Percentiles rank a stretch among this genome's conserved stretches.
These are phyloP conservation scores for Carex littledalei DNA, from an alignment of 176 grass and related monocot species.

Conservation along the genomic window DNA sequence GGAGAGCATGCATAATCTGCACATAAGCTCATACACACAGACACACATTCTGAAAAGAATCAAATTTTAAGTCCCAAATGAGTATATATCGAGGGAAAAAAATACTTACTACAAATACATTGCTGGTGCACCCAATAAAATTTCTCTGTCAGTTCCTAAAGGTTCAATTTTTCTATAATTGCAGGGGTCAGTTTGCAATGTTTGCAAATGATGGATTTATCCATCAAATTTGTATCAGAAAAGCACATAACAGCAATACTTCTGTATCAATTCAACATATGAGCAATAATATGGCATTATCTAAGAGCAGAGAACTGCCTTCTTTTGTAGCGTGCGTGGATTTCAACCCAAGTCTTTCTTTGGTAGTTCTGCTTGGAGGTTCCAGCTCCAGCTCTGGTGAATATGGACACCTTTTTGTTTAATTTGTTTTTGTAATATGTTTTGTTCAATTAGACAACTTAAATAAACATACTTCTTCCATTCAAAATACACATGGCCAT, in stretches of 20 bases:
- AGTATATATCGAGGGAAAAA: not conserved
- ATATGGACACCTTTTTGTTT: constrained; percentile 24
- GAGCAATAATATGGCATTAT: constrained; percentile 33
- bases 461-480: not conserved
- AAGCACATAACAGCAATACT: constrained; percentile 35
- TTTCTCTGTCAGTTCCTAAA: not conserved
- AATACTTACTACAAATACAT: not conserved
- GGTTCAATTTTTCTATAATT: constrained; percentile 14
- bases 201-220: constrained; percentile 59
- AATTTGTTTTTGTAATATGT: constrained; percentile 28
- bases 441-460: not conserved
- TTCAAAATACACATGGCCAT: not conserved
- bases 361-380: constrained; percentile 56
- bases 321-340: constrained; percentile 60
- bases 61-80: not conserved
- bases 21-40: not conserved
- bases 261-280: constrained; percentile 32
- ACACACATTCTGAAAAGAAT: not conserved
- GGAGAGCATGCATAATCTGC: not conserved
- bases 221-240: constrained; percentile 51
- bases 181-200: constrained; percentile 53
- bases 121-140: not conserved
- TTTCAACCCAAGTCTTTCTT: constrained; percentile 54
- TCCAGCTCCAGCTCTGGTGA: constrained; percentile 57
- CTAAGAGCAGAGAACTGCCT: constrained; percentile 50